Base-by-base conservation (phyloP, 2,329 filamentous ascomycete genomes). In the Aphanoascus verrucosus region DNA sequence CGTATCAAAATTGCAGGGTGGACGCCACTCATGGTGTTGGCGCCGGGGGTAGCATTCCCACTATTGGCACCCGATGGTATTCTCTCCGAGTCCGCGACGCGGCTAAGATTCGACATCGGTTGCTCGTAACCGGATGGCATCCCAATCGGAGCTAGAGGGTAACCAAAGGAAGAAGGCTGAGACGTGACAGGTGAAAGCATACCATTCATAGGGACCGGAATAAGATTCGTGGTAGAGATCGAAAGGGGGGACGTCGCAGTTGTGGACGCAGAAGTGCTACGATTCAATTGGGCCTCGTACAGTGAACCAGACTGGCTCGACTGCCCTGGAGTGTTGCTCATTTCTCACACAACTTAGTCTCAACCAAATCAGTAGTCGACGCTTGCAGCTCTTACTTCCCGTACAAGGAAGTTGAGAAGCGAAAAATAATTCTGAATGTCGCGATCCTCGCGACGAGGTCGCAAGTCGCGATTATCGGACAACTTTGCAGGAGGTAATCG, bases 1-100 rank as follows among this genome's bases (percentile, higher is more conserved):
- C 79, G 79, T 69, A 84, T 73, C 53, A 80, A 65, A 56, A 84
- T 72, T 44, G 71, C 67, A 44, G 69, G 65, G 49, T 63, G 65
- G 17, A 61, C 64, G 43, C 54, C 58, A n/a, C 60, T 56, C 50
- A 63, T 63, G 49, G 61, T 60, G 41, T 37, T 46, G 17, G 67
- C 37, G 58, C 59, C 40, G 66, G 60, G 59, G 64, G 67, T 65
- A 69, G 70, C 57, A 61, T 62, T 61, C 57, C 59, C 37, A 62
- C 44, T 41, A 60, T 48, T 48, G 7, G 48, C 23, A 35, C 45
- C 40, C 11, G 52, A 37, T 14, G 32, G 17, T 19, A 40, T 5
- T 41, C 40, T 54, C 34, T 58, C 31, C 62, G 55, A 51, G 54
- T 63, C 59, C 5, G 28, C 32, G 28, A 40, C n/a, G 40, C 28